phyloP scores from a whole-genome alignment of 164 flowering plant genomes.

The Vitis labrusca region DNA sequence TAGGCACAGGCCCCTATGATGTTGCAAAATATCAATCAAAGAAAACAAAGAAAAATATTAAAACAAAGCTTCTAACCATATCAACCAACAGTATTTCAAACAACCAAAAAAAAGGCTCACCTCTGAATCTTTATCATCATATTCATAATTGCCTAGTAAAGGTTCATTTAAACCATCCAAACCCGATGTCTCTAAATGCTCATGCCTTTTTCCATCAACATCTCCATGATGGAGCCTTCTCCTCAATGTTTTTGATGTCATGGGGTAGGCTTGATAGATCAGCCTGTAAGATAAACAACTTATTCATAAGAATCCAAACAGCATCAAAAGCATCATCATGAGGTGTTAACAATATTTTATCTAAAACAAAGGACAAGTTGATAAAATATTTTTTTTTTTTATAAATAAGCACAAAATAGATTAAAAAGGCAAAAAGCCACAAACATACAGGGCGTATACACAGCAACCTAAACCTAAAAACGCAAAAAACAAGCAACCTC shows the following conservation, averaged over 20 bases:
- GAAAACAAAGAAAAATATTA: neutral
- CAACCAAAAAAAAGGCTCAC: slow-evolving; percentile 15
- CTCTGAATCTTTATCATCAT: slow-evolving; percentile 33
- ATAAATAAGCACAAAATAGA: too few relatives aligned
- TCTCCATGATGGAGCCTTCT: slow-evolving; percentile 80
- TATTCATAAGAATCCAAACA: too few relatives aligned
- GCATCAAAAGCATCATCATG: too few relatives aligned
- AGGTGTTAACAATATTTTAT: too few relatives aligned
- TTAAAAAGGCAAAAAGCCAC: too few relatives aligned
- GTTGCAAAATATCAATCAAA: slow-evolving; percentile 5
- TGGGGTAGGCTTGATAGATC: slow-evolving; percentile 7
- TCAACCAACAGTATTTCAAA: neutral
- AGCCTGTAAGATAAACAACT: too few relatives aligned
- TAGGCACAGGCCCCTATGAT: slow-evolving; percentile 25
- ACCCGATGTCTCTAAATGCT: slow-evolving; percentile 40
- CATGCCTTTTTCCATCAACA: slow-evolving; percentile 58
- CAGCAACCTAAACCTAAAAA: too few relatives aligned
- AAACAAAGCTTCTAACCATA: neutral
- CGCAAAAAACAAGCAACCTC: too few relatives aligned
- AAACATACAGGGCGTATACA: too few relatives aligned
- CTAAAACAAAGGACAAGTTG: too few relatives aligned
- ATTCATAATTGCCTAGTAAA: slow-evolving; percentile 48
- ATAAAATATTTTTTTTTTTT: too few relatives aligned
- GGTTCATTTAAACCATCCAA: slow-evolving; percentile 63
- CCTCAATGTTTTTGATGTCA: slow-evolving; percentile 61